These are phyloP conservation scores for Dothideomycetidae sp. DNA, from an alignment of 2,329 filamentous ascomycete species.

Conservation along the genomic window DNA sequence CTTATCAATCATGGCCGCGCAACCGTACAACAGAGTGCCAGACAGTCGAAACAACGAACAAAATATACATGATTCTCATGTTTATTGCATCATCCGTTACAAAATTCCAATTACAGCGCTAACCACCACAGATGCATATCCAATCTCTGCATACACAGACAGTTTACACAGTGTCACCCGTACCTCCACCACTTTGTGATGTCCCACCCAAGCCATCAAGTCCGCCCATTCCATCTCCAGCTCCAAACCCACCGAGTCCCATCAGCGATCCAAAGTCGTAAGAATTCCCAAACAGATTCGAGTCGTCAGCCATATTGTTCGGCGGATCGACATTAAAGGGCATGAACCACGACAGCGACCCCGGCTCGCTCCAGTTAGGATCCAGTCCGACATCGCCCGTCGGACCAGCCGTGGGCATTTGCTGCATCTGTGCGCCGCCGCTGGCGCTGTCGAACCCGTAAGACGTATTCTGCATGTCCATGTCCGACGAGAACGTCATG, in stretches of 20 bases:
- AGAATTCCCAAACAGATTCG: constrained; percentile 4
- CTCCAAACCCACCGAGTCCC: constrained; percentile 1
- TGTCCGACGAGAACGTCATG: constrained; percentile 5
- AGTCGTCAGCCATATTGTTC: constrained; percentile 5
- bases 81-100: too few species aligned
- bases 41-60: too few species aligned
- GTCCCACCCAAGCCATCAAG: constrained; percentile 1
- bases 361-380: constrained; percentile 6
- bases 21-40: too few species aligned
- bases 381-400: constrained; percentile 8
- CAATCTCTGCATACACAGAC: too few species aligned
- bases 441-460: constrained; percentile 12
- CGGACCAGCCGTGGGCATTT: constrained; percentile 1
- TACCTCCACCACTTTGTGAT: neutral
- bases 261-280: constrained; percentile 6
- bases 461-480: constrained; percentile 16
- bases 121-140: too few species aligned
- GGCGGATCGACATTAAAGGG: constrained; percentile 83
- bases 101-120: too few species aligned
- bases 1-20: too few species aligned
- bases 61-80: too few species aligned
- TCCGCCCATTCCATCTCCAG: constrained; percentile 2
- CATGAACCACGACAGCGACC: constrained; percentile 59
- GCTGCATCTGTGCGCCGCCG: neutral
- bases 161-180: too few species aligned